These are phyloP conservation scores for Alternaria hordeiaustralica DNA, from an alignment of 2,329 filamentous ascomycete species.

Conservation along the genomic window DNA sequence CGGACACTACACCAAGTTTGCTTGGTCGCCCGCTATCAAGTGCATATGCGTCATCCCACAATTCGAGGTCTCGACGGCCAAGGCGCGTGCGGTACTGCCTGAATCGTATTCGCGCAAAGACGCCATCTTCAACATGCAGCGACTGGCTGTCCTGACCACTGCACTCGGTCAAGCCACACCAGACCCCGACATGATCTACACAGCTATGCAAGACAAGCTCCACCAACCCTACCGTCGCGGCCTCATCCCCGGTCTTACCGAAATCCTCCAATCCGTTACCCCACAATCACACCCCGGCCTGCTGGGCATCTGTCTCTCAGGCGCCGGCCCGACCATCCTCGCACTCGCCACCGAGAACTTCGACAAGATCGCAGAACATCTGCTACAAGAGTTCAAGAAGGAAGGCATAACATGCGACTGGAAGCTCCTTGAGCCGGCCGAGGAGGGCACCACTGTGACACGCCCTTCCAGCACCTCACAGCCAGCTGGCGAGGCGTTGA, in stretches of 20 bases:
- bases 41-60: constrained; percentile 95
- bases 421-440: constrained; percentile 86
- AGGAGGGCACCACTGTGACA: constrained; percentile 64
- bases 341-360: constrained; percentile 92
- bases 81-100: constrained; percentile 85
- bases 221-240: constrained; percentile 95
- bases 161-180: constrained; percentile 89
- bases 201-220: constrained; percentile 98
- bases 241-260: constrained; percentile 87
- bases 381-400: constrained; percentile 74
- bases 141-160: constrained; percentile 87
- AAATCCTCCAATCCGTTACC: constrained; percentile 90
- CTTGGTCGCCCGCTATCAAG: constrained; percentile 94
- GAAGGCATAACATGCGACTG: constrained; percentile 81
- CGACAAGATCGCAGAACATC: constrained; percentile 79
- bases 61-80: constrained; percentile 94
- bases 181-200: constrained; percentile 91
- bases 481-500: constrained; percentile 59
- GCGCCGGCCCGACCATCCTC: constrained; percentile 92
- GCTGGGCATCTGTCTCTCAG: constrained; percentile 91
- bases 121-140: constrained; percentile 94
- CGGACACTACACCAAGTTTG: constrained; percentile 94
- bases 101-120: constrained; percentile 79
- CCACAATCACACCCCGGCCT: constrained; percentile 86
- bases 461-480: constrained; percentile 24